Evolutionary conservation across 306 rosid genomes (phyloP).

Genomic region (Cucumis melo): DNA sequence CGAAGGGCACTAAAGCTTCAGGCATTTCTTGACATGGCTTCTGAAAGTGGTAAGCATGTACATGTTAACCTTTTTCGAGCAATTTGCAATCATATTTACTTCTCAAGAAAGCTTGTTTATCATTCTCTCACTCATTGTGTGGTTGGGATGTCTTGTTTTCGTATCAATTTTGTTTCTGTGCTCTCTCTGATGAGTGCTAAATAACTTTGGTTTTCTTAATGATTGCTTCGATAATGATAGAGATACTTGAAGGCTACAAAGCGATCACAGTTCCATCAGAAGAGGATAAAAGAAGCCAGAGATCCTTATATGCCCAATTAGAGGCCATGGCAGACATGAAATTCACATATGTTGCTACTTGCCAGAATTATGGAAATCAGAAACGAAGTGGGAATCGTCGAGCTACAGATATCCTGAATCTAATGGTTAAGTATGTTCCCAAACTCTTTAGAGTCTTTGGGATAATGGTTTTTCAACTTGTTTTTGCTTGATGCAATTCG

Average conservation of each 20-base stretch:
- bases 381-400: slow-evolving; percentile 95
- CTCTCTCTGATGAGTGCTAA: background rate
- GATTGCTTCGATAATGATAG: slow-evolving; percentile 25
- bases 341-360: slow-evolving; percentile 87
- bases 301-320: slow-evolving; percentile 79
- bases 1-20: slow-evolving; percentile 93
- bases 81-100: background rate
- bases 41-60: slow-evolving; percentile 51
- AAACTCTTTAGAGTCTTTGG: slow-evolving; percentile 9
- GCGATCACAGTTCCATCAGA: slow-evolving; percentile 77
- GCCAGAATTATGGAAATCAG: slow-evolving; percentile 93
- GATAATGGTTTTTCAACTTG: slow-evolving; percentile 12
- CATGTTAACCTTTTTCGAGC: slow-evolving; percentile 2
- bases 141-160: background rate
- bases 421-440: slow-evolving; percentile 91
- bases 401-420: slow-evolving; percentile 89
- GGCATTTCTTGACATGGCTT: slow-evolving; percentile 98
- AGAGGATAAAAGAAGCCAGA: slow-evolving; percentile 71
- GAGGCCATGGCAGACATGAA: slow-evolving; percentile 96
- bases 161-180: background rate
- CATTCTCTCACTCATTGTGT: background rate
- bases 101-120: background rate
- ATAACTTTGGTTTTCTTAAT: background rate
- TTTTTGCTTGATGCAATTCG: slow-evolving; percentile 10
- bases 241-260: slow-evolving; percentile 88